A percentile compares a stretch with the other conserved stretches of the same genome.
Evolutionary conservation across 768 basidiomycete species (phyloP).

Genomic region (Podaxis sp.): DNA sequence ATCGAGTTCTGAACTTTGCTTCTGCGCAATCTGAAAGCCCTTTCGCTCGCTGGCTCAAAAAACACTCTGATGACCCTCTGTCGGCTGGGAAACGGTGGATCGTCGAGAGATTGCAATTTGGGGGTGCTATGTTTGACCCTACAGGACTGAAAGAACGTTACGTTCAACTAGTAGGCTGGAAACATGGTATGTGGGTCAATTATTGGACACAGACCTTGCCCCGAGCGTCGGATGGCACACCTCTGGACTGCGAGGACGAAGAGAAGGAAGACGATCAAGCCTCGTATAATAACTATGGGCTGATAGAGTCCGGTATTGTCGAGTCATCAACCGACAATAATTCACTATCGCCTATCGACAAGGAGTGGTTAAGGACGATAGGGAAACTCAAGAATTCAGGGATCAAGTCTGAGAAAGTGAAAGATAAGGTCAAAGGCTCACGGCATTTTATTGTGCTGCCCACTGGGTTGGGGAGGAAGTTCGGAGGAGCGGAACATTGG

Average conservation of each 20-base stretch:
- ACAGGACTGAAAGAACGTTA: conserved; percentile 49
- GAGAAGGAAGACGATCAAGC: conserved; percentile 13
- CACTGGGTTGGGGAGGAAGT: conserved; percentile 36
- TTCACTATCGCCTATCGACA: conserved; percentile 13
- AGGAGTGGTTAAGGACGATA: conserved; percentile 16
- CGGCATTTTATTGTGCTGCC: conserved; percentile 56
- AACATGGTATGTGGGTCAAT: conserved; percentile 54
- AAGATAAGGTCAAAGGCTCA: conserved; percentile 25
- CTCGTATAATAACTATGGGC: conserved; percentile 25
- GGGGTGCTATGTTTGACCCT: conserved; percentile 57
- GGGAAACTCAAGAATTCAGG: conserved; percentile 22
- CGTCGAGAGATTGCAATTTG: conserved; percentile 56
- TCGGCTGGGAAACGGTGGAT: conserved; percentile 49
- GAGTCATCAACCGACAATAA: conserved; percentile 8
- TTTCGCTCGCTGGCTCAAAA: conserved; percentile 46
- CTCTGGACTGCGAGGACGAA: conserved; percentile 10
- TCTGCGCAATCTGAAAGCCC: conserved; percentile 40
- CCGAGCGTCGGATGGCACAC: neutral
- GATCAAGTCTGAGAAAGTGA: conserved; percentile 22
- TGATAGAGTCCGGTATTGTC: conserved; percentile 24
- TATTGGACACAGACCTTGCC: conserved; percentile 55
- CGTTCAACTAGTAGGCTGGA: conserved; percentile 43
- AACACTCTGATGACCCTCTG: conserved; percentile 52
- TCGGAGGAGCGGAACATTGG: conserved; percentile 49
- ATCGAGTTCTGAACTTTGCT: conserved; percentile 37